phyloP scores from a whole-genome alignment of 2,329 filamentous ascomycete species.

The Teratosphaeria epicoccoides region DNA sequence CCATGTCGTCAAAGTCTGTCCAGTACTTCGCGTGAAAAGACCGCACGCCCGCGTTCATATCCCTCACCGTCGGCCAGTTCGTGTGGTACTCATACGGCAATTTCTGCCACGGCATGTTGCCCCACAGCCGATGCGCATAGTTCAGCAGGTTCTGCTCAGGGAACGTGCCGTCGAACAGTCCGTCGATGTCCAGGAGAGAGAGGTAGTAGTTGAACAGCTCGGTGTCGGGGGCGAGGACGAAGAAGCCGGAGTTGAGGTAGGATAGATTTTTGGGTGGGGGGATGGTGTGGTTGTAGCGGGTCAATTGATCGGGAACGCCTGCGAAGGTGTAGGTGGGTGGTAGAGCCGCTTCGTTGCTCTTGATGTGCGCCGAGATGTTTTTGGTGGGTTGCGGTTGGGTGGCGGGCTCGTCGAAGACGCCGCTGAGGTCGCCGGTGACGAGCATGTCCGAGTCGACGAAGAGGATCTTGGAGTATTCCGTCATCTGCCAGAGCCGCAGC shows the following conservation, averaged over 20 bases:
- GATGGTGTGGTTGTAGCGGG: conserved; percentile 25
- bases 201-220: conserved; percentile 25
- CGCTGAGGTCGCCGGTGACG: conserved; percentile 20
- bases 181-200: conserved; percentile 18
- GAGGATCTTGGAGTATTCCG: conserved; percentile 26
- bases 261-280: conserved; percentile 19
- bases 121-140: conserved; percentile 24
- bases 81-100: conserved; percentile 30
- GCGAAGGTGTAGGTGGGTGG: conserved; percentile 27
- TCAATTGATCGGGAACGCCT: conserved; percentile 25
- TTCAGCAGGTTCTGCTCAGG: conserved; percentile 30
- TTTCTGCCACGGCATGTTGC: conserved; percentile 32
- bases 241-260: conserved; percentile 30
- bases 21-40: conserved; percentile 34
- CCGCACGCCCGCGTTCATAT: conserved; percentile 27
- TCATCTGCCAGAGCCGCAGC: conserved; percentile 29
- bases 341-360: conserved; percentile 17
- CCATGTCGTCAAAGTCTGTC: too few species aligned
- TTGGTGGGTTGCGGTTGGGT: conserved; percentile 10
- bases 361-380: conserved; percentile 3
- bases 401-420: conserved; percentile 26
- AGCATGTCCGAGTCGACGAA: conserved; percentile 28
- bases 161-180: conserved; percentile 25
- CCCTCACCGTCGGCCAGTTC: conserved; percentile 26
- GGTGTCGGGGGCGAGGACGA: conserved; percentile 25